A percentile compares a stretch with the other conserved stretches of the same genome.
phyloP scores from a whole-genome alignment of 164 flowering plant genomes.

The Pachysandra terminalis region DNA sequence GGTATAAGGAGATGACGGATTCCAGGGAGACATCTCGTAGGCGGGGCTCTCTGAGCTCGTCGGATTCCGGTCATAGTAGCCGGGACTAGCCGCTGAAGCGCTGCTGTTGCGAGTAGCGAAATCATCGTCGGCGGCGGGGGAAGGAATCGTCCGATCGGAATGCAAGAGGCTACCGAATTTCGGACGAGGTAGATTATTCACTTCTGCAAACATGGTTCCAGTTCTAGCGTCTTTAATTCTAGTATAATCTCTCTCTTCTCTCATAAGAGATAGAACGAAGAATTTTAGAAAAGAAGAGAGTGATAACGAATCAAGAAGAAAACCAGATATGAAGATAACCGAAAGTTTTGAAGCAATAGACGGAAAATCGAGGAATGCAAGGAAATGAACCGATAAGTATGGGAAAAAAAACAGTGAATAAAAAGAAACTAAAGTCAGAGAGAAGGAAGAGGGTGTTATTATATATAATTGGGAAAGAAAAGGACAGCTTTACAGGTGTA shows the following conservation, averaged over 20 bases:
- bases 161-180: slow-evolving; percentile 26
- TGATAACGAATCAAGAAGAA: neutral
- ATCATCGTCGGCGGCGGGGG: slow-evolving; percentile 12
- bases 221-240: slow-evolving; percentile 5
- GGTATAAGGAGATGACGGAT: slow-evolving; percentile 27
- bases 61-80: slow-evolving; percentile 9
- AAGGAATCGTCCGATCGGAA: slow-evolving; percentile 27
- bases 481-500: neutral
- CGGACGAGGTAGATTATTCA: slow-evolving; percentile 17
- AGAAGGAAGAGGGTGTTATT: neutral
- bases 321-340: neutral
- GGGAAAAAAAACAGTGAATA: too few species aligned
- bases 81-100: slow-evolving; percentile 28
- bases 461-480: slow-evolving; percentile 1
- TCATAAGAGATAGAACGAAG: neutral
- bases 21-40: slow-evolving; percentile 47
- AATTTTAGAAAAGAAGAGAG: neutral
- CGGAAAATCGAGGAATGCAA: neutral
- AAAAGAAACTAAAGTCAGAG: too few species aligned
- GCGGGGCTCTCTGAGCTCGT: slow-evolving; percentile 37
- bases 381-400: too few species aligned
- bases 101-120: slow-evolving; percentile 18
- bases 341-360: neutral
- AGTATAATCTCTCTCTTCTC: too few species aligned
- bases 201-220: slow-evolving; percentile 11